A percentile compares a stretch with the other conserved stretches of the same genome.
Conservation (phyloP, 2,329 filamentous ascomycete species). For the Annulohypoxylon truncatum region DNA sequence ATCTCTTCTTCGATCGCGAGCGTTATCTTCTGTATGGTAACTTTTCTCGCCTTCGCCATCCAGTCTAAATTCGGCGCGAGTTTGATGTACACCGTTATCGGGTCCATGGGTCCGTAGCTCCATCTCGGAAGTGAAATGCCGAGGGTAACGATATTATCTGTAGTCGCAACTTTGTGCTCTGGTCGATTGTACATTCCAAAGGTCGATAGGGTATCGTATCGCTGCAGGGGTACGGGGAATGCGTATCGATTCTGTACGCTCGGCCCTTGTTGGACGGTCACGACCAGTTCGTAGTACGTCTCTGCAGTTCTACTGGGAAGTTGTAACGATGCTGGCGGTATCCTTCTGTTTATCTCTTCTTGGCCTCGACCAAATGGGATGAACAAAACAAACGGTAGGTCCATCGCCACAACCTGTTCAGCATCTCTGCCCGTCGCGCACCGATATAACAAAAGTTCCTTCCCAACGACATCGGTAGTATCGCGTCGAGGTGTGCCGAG, state of each 20-base stretch:
- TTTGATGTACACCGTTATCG: constrained; percentile 96
- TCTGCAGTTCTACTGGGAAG: constrained; percentile 93
- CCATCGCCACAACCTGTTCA: constrained; percentile 93
- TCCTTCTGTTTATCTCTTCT: constrained; percentile 87
- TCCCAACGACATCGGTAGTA: constrained; percentile 91
- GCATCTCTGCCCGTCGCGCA: constrained; percentile 85
- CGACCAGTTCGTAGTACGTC: constrained; percentile 96
- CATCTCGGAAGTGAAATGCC: constrained; percentile 93
- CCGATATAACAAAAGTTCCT: constrained; percentile 92
- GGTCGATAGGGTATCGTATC: constrained; percentile 96
- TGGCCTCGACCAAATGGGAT: constrained; percentile 94
- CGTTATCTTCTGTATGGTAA: constrained; percentile 94
- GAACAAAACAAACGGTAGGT: constrained; percentile 95
- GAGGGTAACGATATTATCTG: constrained; percentile 90
- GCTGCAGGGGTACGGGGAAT: constrained; percentile 89
- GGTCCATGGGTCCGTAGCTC: constrained; percentile 96
- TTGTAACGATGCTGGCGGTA: constrained; percentile 92
- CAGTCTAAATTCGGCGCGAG: constrained; percentile 92
- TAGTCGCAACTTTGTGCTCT: constrained; percentile 84
- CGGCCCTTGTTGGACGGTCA: constrained; percentile 92
- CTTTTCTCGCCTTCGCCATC: constrained; percentile 88
- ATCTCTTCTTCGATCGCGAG: constrained; percentile 97
- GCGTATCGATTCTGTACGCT: constrained; percentile 88
- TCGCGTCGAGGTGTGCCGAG: constrained; percentile 91
- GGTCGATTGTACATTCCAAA: constrained; percentile 99